Percentiles rank a stretch among this genome's conserved stretches.
Conservation (phyloP, 139 green algal species). For the Chlorella sp. region DNA sequence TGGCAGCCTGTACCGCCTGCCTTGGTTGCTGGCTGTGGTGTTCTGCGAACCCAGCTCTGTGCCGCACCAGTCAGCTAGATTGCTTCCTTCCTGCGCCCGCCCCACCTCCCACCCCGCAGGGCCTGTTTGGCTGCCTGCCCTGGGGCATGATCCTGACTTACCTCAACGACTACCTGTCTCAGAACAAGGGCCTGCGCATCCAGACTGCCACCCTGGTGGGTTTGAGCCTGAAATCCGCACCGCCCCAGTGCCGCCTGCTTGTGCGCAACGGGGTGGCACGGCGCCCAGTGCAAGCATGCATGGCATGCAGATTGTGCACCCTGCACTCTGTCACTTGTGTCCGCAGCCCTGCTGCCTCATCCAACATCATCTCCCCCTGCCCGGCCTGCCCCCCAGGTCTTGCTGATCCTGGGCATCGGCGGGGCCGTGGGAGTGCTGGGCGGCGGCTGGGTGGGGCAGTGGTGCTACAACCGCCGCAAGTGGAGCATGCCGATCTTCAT, state of each 20-base stretch:
- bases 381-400: slow-evolving; percentile 37
- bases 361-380: neutral
- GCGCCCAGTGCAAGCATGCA: too few species aligned
- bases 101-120: slow-evolving; percentile 41
- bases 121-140: slow-evolving; percentile 77
- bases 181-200: slow-evolving; percentile 59
- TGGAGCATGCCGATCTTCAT: slow-evolving; percentile 63
- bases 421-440: slow-evolving; percentile 72
- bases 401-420: slow-evolving; percentile 82
- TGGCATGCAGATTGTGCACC: too few species aligned
- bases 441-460: slow-evolving; percentile 77
- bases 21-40: too few species aligned
- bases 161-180: slow-evolving; percentile 86
- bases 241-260: too few species aligned
- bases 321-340: too few species aligned
- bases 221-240: neutral
- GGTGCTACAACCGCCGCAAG: slow-evolving; percentile 75
- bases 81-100: too few species aligned
- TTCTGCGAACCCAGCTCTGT: too few species aligned
- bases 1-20: too few species aligned
- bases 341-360: too few species aligned
- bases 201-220: slow-evolving; percentile 46
- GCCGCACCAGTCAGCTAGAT: too few species aligned
- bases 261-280: too few species aligned
- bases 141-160: slow-evolving; percentile 86